phyloP scores from a whole-genome alignment of 306 rosid species.

The Abrus precatorius region DNA sequence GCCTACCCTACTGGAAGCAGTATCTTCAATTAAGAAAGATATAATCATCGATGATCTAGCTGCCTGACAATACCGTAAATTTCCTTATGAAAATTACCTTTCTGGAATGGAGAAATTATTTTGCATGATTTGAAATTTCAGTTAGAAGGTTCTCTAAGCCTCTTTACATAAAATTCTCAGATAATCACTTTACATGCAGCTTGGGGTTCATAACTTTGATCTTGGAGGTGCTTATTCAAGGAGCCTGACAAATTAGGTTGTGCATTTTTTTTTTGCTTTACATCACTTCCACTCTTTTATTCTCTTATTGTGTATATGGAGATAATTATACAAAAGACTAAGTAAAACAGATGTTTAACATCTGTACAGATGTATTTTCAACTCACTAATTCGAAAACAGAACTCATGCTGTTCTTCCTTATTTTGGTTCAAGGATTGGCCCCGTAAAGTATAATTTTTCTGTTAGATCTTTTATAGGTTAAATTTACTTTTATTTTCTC shows the following conservation, averaged over 20 bases:
- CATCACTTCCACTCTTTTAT: constrained; percentile 8
- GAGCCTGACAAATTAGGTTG: constrained; percentile 13
- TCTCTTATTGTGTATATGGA: background rate
- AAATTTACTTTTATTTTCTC: too few relatives aligned
- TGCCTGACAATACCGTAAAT: constrained; percentile 58
- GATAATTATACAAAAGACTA: background rate
- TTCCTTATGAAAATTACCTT: constrained; percentile 33
- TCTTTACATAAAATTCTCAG: background rate
- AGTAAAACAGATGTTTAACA: background rate
- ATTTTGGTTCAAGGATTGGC: constrained; percentile 17
- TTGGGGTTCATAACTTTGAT: constrained; percentile 15
- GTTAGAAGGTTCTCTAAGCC: constrained; percentile 12
- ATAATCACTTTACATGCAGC: constrained; percentile 19
- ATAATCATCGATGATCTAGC: constrained; percentile 42
- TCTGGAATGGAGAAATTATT: constrained; percentile 36
- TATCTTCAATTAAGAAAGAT: constrained; percentile 53
- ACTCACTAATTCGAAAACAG: background rate
- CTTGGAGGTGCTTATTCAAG: constrained; percentile 13
- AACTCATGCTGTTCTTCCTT: constrained; percentile 9
- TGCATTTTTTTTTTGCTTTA: constrained; percentile 9
- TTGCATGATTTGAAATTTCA: constrained; percentile 38
- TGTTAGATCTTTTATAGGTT: background rate
- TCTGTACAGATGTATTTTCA: background rate
- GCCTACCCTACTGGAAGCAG: constrained; percentile 55
- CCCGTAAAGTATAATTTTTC: background rate